Evolutionary conservation across 345 rosid genomes (phyloP).

Genomic region (Salix arbutifolia): DNA sequence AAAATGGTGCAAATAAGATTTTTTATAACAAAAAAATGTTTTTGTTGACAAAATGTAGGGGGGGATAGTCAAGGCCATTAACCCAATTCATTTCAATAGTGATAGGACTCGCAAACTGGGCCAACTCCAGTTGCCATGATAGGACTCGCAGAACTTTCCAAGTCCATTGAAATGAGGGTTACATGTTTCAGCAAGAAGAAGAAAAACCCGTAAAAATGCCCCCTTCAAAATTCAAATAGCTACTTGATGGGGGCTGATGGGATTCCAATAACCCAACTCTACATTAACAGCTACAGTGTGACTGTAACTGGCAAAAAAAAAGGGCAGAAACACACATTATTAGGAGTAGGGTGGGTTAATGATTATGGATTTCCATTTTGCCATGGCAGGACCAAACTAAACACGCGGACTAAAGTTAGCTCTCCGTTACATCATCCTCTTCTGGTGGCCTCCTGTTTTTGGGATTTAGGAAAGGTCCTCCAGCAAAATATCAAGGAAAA

Average conservation of each 20-base stretch:
- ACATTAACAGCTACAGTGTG: not conserved
- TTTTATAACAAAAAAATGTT: no score
- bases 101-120: not conserved
- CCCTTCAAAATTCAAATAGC: not conserved
- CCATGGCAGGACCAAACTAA: no score
- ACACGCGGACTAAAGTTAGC: not conserved
- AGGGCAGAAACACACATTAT: no score
- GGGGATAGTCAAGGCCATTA: no score
- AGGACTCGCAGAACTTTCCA: not conserved
- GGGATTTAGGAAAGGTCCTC: slow-evolving; percentile 20
- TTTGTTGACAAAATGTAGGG: no score
- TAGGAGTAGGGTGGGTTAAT: no score
- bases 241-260: not conserved
- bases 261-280: not conserved
- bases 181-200: not conserved
- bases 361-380: no score
- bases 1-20: no score
- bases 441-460: slow-evolving; percentile 4
- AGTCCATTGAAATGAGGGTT: not conserved
- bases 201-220: not conserved
- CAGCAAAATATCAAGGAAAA: slow-evolving; percentile 2
- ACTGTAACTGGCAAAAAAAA: not conserved
- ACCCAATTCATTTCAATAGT: no score
- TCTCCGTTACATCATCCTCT: not conserved
- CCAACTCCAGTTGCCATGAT: not conserved